A percentile compares a stretch with the other conserved stretches of the same genome.
phyloP scores from a whole-genome alignment of 2,329 filamentous ascomycete species.

The Thielaviopsis punctulata region DNA sequence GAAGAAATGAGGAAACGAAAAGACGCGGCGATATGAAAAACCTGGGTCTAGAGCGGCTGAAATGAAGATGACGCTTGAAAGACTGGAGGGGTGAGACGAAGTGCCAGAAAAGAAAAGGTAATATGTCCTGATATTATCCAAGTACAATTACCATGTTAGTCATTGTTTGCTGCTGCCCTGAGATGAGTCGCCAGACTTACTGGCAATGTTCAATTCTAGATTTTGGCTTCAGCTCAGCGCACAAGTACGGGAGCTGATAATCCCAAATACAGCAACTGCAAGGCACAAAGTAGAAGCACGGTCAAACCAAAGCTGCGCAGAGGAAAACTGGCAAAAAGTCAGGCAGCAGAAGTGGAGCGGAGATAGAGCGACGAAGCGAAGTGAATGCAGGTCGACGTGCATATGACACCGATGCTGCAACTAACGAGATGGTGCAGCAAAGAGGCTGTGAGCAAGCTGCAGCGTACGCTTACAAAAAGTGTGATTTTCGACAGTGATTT shows the following conservation, averaged over 20 bases:
- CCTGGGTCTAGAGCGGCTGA: background rate
- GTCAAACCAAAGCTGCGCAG: background rate
- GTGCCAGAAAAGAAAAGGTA: background rate
- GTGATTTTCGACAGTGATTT: too few relatives aligned
- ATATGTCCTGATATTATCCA: background rate
- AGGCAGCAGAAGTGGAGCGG: background rate
- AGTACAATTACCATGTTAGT: background rate
- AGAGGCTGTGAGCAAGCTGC: background rate
- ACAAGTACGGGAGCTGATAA: background rate
- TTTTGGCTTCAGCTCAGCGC: background rate
- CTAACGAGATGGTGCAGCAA: background rate
- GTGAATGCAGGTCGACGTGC: background rate
- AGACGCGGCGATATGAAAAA: background rate
- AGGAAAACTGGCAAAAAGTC: background rate
- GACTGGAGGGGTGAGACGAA: background rate
- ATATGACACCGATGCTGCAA: background rate
- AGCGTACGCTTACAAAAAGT: too few relatives aligned
- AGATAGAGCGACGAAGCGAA: background rate
- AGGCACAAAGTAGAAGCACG: background rate
- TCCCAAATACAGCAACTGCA: background rate
- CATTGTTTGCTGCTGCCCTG: too few relatives aligned
- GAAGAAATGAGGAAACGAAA: background rate
- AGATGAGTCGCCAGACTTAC: background rate
- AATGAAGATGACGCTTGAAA: background rate
- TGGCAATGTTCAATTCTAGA: background rate